Conservation (phyloP, 371 early-diverging fungal species). For the Mortierella sp. region DNA sequence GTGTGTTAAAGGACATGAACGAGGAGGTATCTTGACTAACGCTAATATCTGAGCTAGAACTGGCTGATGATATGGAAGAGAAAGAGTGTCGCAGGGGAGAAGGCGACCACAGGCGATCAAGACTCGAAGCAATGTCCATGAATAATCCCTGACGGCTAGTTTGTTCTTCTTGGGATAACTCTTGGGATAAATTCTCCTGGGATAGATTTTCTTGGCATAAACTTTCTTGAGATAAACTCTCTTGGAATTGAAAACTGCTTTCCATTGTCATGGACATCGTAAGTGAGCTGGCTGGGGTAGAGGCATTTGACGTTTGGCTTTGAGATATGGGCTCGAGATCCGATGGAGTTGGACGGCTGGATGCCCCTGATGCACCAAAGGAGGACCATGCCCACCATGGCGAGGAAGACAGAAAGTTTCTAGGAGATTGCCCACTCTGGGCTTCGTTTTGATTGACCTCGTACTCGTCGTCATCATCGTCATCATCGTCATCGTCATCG, state of each 20-base stretch:
- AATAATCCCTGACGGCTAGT: neutral
- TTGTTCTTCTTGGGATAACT: neutral
- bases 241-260: neutral
- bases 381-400: constrained; percentile 12
- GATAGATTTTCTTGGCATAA: neutral
- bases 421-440: neutral
- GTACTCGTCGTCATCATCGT: neutral
- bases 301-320: neutral
- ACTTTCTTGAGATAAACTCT: constrained; percentile 1
- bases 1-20: neutral
- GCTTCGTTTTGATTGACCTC: neutral
- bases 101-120: constrained; percentile 8
- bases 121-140: constrained; percentile 10
- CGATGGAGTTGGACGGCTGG: neutral
- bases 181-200: neutral
- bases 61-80: neutral
- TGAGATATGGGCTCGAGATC: neutral
- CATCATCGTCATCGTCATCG: constrained; percentile 1
- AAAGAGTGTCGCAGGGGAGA: neutral
- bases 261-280: neutral
- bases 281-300: neutral
- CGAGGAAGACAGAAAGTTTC: neutral
- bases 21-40: neutral
- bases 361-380: neutral
- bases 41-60: neutral